Base-by-base conservation (phyloP, 345 rosid species). In the Turnera subulata region DNA sequence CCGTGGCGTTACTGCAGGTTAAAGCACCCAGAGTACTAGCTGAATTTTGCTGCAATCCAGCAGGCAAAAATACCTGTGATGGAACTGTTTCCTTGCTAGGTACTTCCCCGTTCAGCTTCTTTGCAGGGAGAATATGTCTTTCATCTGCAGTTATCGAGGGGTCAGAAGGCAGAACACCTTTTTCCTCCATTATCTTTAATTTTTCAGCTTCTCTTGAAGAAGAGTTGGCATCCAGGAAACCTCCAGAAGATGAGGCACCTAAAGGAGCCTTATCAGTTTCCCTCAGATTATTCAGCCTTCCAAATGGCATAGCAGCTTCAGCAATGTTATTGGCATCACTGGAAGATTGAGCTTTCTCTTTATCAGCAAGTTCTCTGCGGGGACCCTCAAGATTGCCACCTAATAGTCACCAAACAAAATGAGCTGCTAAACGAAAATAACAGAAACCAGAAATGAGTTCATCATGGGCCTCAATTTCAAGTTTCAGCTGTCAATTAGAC, bases 291-390 rank as follows among this genome's bases (percentile, higher is more conserved):
- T 71, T 75, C 63, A 59, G 61, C 73, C 80, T 69, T 61, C 76
- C 82, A 78, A 59, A 80, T 43, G 79, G 72, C 59, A 63, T 55
- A 14, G 72, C 56, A 58, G 58, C 79, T 53, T 82, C 84, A 58
- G 80, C 63, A 59, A 71, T 66, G 72, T 57, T 68, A 65, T 69
- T 29, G 20, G 61, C 76, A 55, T 76, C 85, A 55, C 56, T 68
- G 20, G 76, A 67, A 29, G 78, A 64, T 53, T 75, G 82, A 15
- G 60, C 60, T 67, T 81, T 78, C 56, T 77, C 84, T 49, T 70
- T 76, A 50, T 83, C 86, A 62, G 59, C 40, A 64, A 67, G 54
- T 64, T 88, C 90, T 65, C 65, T 76, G 66, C 65, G 81, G 53
- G 69, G 35, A 32, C 82, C 79, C 74, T 83, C 89, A 68, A 76